Percentiles rank a stretch among this genome's conserved stretches.
phyloP scores from a whole-genome alignment of 768 basidiomycete species.

The Mycena kentingensis region DNA sequence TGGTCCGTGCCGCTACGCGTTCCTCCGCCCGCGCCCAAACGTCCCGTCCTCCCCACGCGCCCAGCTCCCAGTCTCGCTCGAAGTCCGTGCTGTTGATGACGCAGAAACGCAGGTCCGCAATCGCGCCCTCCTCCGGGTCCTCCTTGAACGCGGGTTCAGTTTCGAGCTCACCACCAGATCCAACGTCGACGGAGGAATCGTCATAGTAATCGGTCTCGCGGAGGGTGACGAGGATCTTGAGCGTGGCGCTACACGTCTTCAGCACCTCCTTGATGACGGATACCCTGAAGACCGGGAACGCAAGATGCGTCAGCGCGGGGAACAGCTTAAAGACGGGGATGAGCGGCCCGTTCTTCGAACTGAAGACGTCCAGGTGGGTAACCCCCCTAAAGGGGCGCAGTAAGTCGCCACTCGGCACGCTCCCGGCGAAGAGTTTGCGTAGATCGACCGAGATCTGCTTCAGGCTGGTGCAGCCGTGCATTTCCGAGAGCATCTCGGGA shows the following conservation, averaged over 20 bases:
- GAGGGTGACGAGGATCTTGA: constrained; percentile 9
- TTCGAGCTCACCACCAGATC: too few relatives aligned
- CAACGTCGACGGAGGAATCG: too few relatives aligned
- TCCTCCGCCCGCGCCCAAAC: constrained; percentile 13
- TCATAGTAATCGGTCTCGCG: constrained; percentile 1
- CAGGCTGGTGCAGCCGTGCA: too few relatives aligned
- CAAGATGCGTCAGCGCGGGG: constrained; percentile 10
- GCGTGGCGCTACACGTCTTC: background rate
- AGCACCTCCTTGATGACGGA: background rate
- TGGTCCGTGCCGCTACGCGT: too few relatives aligned
- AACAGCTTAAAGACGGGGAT: constrained; percentile 12
- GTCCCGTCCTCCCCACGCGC: constrained; percentile 7
- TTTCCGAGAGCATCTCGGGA: too few relatives aligned
- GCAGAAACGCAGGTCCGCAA: constrained; percentile 13
- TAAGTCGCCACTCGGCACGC: too few relatives aligned
- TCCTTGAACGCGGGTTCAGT: too few relatives aligned
- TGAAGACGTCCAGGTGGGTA: constrained; percentile 19
- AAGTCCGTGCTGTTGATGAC: background rate
- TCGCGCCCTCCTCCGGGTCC: background rate
- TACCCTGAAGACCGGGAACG: constrained; percentile 1
- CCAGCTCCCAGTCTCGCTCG: constrained; percentile 9
- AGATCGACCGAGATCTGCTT: too few relatives aligned
- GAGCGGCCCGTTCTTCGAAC: background rate
- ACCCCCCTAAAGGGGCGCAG: too few relatives aligned
- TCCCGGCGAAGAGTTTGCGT: too few relatives aligned